Evolutionary conservation across 108 stramenopile species (phyloP).

Genomic region (Seminavis robusta): DNA sequence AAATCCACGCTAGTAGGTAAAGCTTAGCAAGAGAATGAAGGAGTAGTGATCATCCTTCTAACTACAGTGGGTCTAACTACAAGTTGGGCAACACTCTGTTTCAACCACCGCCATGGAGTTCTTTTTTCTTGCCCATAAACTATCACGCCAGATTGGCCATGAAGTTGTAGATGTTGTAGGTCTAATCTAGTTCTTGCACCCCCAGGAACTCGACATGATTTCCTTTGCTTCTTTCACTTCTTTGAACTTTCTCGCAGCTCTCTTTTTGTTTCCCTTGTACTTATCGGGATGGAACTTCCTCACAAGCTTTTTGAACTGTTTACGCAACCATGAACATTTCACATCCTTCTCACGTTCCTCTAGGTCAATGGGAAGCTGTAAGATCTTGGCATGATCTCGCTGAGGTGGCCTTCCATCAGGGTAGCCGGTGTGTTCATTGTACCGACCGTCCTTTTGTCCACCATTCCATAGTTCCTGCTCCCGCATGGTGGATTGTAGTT

Average conservation of each 20-base stretch:
- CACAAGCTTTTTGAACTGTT: conserved; percentile 52
- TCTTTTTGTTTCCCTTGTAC: conserved; percentile 50
- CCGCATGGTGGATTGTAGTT: conserved; percentile 36
- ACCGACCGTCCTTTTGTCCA: conserved; percentile 38
- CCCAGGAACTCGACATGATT: conserved; percentile 40
- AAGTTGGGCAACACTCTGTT: no score
- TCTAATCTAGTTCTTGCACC: no score
- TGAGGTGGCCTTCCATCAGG: conserved; percentile 56
- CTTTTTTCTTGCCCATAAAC: no score
- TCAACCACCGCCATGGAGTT: no score
- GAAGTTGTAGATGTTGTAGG: no score
- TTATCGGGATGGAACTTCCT: conserved; percentile 54
- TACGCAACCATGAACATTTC: conserved; percentile 52
- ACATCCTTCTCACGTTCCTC: conserved; percentile 33
- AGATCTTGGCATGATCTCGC: conserved; percentile 52
- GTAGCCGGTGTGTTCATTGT: conserved; percentile 50
- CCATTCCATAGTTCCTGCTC: conserved; percentile 54
- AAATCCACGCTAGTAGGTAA: no score
- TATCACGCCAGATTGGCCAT: no score
- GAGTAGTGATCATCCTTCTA: no score
- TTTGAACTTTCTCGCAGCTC: conserved; percentile 48
- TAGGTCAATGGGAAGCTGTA: conserved; percentile 54
- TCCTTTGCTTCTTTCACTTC: conserved; percentile 59
- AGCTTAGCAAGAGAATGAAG: no score
- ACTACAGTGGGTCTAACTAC: no score